These are phyloP conservation scores for Clonostachys solani DNA, from an alignment of 2,329 filamentous ascomycete species.

Conservation along the genomic window DNA sequence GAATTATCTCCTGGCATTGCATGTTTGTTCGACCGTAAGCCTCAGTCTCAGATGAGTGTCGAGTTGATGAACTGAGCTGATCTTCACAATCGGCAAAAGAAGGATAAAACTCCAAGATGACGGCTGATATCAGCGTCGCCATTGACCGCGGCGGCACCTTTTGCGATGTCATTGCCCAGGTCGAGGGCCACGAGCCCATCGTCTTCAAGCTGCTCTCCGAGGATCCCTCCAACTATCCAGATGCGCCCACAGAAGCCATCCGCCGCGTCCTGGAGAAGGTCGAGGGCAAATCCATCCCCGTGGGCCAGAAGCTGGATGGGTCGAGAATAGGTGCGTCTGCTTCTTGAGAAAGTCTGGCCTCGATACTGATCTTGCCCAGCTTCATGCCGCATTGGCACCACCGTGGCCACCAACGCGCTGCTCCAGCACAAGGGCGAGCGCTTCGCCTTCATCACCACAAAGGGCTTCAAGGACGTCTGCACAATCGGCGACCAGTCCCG, in stretches of 20 bases:
- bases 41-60: no score
- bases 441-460: slow-evolving; percentile 67
- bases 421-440: slow-evolving; percentile 69
- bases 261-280: slow-evolving; percentile 34
- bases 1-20: no score
- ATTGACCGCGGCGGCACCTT: slow-evolving; percentile 47
- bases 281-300: slow-evolving; percentile 7
- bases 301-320: no score
- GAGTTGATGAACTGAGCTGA: no score
- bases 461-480: slow-evolving; percentile 68
- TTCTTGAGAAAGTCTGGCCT: no score
- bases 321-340: no score
- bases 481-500: slow-evolving; percentile 70
- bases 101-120: no score
- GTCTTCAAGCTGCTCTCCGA: slow-evolving; percentile 70
- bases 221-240: slow-evolving; percentile 67
- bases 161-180: slow-evolving; percentile 65
- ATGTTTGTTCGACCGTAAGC: no score
- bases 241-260: slow-evolving; percentile 67
- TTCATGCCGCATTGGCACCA: slow-evolving; percentile 62
- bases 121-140: no score
- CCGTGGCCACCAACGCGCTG: slow-evolving; percentile 73
- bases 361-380: no score
- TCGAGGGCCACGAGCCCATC: slow-evolving; percentile 52
- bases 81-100: no score